A percentile compares a stretch with the other conserved stretches of the same genome.
Conservation (phyloP, 148 eudicot genomes). For the Gaultheria prostrata region DNA sequence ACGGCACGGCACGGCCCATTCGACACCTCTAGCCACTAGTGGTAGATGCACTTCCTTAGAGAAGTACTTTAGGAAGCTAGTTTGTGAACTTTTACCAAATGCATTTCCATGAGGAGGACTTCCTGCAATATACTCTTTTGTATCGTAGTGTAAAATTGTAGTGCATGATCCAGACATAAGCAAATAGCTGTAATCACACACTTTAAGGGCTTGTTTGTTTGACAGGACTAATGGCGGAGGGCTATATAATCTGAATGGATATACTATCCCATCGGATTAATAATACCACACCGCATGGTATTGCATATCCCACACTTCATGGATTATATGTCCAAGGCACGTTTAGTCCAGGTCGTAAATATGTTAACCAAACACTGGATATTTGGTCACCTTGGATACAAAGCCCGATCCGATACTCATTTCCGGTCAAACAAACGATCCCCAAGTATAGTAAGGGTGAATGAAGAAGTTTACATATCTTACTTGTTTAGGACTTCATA, state of each 20-base stretch:
- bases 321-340: too few species aligned
- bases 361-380: too few species aligned
- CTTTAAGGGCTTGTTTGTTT: not conserved
- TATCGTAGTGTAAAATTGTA: not conserved
- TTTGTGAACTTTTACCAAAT: not conserved
- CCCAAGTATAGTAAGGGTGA: too few species aligned
- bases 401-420: too few species aligned
- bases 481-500: too few species aligned
- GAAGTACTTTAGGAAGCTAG: too few species aligned
- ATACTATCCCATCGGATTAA: not conserved
- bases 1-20: too few species aligned
- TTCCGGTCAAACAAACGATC: too few species aligned
- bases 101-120: not conserved
- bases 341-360: too few species aligned
- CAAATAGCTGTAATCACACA: not conserved
- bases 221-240: not conserved
- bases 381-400: too few species aligned
- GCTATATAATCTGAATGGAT: not conserved
- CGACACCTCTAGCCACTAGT: not conserved
- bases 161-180: not conserved
- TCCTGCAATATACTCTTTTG: not conserved
- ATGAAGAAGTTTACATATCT: not conserved
- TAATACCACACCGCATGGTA: not conserved
- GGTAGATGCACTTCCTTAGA: not conserved
- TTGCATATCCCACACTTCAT: not conserved